Evolutionary conservation across 352 stramenopile genomes (phyloP).

Genomic region (Globisporangium camurandrum): DNA sequence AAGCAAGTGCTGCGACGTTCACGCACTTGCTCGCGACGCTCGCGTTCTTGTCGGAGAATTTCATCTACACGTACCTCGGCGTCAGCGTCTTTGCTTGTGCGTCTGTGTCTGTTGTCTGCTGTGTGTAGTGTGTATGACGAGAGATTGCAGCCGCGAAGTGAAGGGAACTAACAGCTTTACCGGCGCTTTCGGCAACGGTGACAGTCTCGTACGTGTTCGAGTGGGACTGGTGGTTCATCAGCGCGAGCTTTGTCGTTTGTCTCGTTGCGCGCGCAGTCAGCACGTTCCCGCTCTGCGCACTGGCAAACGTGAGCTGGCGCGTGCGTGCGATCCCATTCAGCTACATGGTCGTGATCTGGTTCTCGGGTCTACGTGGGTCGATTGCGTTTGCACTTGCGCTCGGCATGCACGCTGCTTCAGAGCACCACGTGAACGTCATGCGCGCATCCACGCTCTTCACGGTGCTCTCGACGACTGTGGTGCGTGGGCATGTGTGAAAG

Average conservation of each 20-base stretch:
- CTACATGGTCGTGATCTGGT: slow-evolving; percentile 61
- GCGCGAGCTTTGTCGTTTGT: slow-evolving; percentile 19
- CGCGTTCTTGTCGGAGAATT: slow-evolving; percentile 41
- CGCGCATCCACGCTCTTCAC: slow-evolving; percentile 50
- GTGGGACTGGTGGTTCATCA: slow-evolving; percentile 36
- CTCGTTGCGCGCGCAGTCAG: slow-evolving; percentile 23
- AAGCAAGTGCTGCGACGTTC: slow-evolving; percentile 25
- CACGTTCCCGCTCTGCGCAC: slow-evolving; percentile 28
- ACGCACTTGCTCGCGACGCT: slow-evolving; percentile 32
- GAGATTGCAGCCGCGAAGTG: too few species aligned
- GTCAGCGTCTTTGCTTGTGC: slow-evolving; percentile 35
- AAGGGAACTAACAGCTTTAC: too few species aligned
- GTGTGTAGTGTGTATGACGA: too few species aligned
- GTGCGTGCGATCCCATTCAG: slow-evolving; percentile 21
- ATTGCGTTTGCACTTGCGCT: slow-evolving; percentile 70
- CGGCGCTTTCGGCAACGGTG: too few species aligned
- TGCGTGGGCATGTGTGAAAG: slow-evolving; percentile 33
- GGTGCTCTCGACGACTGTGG: slow-evolving; percentile 43
- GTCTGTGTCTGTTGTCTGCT: too few species aligned
- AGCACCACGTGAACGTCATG: too few species aligned
- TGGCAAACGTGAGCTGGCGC: slow-evolving; percentile 22
- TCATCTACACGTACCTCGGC: slow-evolving; percentile 46
- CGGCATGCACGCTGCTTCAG: slow-evolving; percentile 26
- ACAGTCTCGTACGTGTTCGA: slow-evolving; percentile 19
- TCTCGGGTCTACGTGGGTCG: slow-evolving; percentile 71